Base-by-base conservation (phyloP, 768 basidiomycete species). In the Rhizopogon vinicolor region DNA sequence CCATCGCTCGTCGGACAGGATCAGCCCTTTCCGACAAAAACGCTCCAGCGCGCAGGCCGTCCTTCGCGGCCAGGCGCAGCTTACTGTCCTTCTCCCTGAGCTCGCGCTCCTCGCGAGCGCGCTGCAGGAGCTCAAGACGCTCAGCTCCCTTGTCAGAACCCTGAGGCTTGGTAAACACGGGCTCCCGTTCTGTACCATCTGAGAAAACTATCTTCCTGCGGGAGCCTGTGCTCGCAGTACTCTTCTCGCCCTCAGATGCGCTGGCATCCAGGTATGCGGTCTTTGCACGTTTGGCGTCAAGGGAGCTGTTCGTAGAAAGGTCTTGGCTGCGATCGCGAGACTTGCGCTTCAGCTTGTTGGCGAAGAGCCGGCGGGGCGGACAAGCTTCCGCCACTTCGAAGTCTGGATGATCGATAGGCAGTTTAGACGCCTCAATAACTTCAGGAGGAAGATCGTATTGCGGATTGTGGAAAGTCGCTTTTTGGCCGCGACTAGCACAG, bases 401-500 rank as follows among this genome's bases (percentile, higher is more conserved):
- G 50, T 88, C 85, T 0, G 85, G 84, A 60, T 90, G 79, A 7
- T 80, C 74, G 6, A 82, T 70, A 0, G 86, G 85, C 12, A 89
- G 73, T 29, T 68, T 72, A 1, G 86, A 81, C 0, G 73, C 77
- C 1, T 66, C 70, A 7, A 67, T 16, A 3, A 65, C 60, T 1
- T 77, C 75, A 0, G 82, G 71, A 2, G 79, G 68, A 13, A 78
- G 73, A 41, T 80, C 76, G 64, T 81, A 86, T 31, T 83, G 71
- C 0, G 87, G 87, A 57, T 89, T 90, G 7, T 78, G 78, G 63
- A 85, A 83, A 6, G 72, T 73, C 19, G 81, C 77, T 49, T 82
- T 81, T 39, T 82, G 80, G 46, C 88, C 87, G 41, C 88, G 88
- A 76, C 87, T 89, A 49, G n/a, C 52, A 54, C 41, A 51, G 42